These are phyloP conservation scores for Cercophora newfieldiana DNA, from an alignment of 495 filamentous ascomycete genomes.

Conservation along the genomic window DNA sequence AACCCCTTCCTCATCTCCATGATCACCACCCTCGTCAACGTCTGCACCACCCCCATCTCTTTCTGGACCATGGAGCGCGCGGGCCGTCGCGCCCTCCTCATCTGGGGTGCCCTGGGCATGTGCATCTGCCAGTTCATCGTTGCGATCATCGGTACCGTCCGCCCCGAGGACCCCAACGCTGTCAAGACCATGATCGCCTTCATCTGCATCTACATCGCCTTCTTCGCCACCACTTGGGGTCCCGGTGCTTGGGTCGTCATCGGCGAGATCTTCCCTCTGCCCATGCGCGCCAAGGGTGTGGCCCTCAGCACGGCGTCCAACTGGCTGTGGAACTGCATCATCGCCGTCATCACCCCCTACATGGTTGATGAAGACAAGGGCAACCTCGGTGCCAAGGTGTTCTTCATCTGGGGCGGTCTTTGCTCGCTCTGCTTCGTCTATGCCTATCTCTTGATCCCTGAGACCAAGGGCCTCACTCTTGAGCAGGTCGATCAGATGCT, in stretches of 20 bases:
- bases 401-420: constrained; percentile 75
- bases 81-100: constrained; percentile 74
- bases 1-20: constrained; percentile 79
- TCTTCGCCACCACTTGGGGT: constrained; percentile 79
- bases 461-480: constrained; percentile 86
- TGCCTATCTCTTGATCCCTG: constrained; percentile 75
- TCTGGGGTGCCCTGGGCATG: constrained; percentile 78
- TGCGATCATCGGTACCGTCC: constrained; percentile 66
- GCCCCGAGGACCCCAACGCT: constrained; percentile 51
- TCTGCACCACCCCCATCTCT: constrained; percentile 72
- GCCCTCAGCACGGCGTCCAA: constrained; percentile 79
- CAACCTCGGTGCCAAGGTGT: constrained; percentile 67
- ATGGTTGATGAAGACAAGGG: constrained; percentile 70
- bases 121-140: constrained; percentile 80
- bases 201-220: constrained; percentile 82
- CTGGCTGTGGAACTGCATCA: constrained; percentile 84
- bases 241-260: constrained; percentile 80
- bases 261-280: constrained; percentile 82
- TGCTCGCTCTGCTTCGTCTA: constrained; percentile 65
- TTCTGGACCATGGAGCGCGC: constrained; percentile 79
- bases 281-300: constrained; percentile 77
- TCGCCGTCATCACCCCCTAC: constrained; percentile 77
- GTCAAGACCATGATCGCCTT: constrained; percentile 69
- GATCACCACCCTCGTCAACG: constrained; percentile 82
- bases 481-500: constrained; percentile 90